Base-by-base conservation (phyloP, 257 asterid genomes). In the Dorcoceras hygrometricum region DNA sequence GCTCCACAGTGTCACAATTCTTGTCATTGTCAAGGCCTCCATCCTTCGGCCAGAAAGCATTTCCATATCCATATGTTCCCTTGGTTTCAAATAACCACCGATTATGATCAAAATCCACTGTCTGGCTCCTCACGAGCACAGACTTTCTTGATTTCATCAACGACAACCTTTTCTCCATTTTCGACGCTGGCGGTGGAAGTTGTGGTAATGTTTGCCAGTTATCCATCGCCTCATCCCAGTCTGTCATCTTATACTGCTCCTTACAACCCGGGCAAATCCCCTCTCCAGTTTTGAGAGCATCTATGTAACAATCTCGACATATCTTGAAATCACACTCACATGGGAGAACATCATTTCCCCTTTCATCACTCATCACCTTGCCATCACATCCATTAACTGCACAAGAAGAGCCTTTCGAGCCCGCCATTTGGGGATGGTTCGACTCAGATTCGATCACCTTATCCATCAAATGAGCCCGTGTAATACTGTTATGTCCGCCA, bases 61-160 rank as follows among this genome's bases (percentile, higher is more conserved):
- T 85, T 11, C 91, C 91, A 73, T 85, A 85, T 5, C 91, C 91
- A 46, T 85, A 83, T 0, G 91, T 85, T 10, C 81, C 91, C 68
- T 75, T 79, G 7, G 89, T 85, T 39, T 85, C 91, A 68, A 85
- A 85, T 65, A 85, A 71, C 91, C 89, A 85, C n/a, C 83, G 67
- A 50, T 77, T 83, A 63, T 85, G 91, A 73, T 85, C 91, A 72
- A 83, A 85, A 19, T 85, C 91, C 23, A 69, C 83, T 1, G 87
- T 85, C 59, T 85, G 87, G 71, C 83, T 81, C 78, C 88, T 85
- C 81, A 75, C 72, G 62, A 80, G 59, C 34, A 60, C 58, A 0
- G 88, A 80, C 71, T 74, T 82, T 4, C 75, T 78, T 53, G 86
- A 82, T 60, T 78, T 80, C 80, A 84, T 77, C 70, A 80, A 28